A percentile compares a stretch with the other conserved stretches of the same genome.
These are phyloP conservation scores for Sordariomycetes sp. DNA, from an alignment of 2,329 filamentous ascomycete species.

Conservation along the genomic window DNA sequence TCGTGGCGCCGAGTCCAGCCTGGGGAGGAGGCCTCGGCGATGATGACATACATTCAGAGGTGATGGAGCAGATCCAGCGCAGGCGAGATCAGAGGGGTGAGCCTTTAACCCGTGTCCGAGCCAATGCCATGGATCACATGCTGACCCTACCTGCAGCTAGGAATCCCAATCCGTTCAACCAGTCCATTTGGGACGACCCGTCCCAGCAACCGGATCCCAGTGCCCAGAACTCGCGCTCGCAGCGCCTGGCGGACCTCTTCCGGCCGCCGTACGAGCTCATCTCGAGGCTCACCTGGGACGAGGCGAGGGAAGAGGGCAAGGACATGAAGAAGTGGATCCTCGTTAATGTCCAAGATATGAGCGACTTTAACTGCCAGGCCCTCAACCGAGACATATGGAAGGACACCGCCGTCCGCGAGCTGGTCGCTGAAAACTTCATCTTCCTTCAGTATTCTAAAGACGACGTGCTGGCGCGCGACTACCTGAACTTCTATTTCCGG, in stretches of 20 bases:
- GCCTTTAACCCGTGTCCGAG: background rate
- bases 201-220: slow-evolving; percentile 8
- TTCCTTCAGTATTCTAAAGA: slow-evolving; percentile 92
- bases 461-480: slow-evolving; percentile 64
- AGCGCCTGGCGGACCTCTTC: slow-evolving; percentile 79
- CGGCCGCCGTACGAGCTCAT: slow-evolving; percentile 88
- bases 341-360: slow-evolving; percentile 88
- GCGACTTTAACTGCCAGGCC: slow-evolving; percentile 87
- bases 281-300: slow-evolving; percentile 65
- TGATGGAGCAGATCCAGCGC: slow-evolving; percentile 52
- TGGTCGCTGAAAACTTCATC: slow-evolving; percentile 83
- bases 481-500: slow-evolving; percentile 80
- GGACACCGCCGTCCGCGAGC: slow-evolving; percentile 61
- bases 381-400: slow-evolving; percentile 97
- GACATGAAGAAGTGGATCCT: slow-evolving; percentile 87
- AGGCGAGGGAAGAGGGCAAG: slow-evolving; percentile 74
- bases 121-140: background rate
- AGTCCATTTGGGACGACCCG: slow-evolving; percentile 23
- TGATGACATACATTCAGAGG: slow-evolving; percentile 42
- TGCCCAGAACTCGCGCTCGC: slow-evolving; percentile 43
- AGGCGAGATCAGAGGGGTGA: slow-evolving; percentile 16
- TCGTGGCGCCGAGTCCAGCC: slow-evolving; percentile 44
- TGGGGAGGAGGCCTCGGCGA: slow-evolving; percentile 35
- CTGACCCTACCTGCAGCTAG: background rate
- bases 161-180: slow-evolving; percentile 20